Conservation (phyloP, 108 stramenopile species). For the Nannochloropsis salina region DNA sequence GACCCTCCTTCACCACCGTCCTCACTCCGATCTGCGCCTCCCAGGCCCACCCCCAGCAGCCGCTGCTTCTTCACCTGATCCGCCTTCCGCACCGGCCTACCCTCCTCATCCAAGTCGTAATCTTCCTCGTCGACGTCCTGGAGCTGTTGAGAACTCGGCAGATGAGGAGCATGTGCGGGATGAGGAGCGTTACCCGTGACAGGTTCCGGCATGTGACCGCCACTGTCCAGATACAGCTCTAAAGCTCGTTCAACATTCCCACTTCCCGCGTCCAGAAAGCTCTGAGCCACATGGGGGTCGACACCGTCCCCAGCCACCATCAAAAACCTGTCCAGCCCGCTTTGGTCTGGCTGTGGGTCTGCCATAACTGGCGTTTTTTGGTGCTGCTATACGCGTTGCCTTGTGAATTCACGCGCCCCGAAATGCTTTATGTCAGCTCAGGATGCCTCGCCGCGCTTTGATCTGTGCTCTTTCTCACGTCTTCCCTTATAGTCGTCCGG, state of each 20-base stretch:
- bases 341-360: not conserved
- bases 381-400: too few relatives aligned
- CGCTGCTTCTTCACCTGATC: not conserved
- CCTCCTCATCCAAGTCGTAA: not conserved
- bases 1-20: not conserved
- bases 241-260: conserved; percentile 3
- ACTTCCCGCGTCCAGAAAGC: not conserved
- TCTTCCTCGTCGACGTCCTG: not conserved
- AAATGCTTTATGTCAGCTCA: too few relatives aligned
- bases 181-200: not conserved
- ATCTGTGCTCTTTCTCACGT: too few relatives aligned
- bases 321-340: not conserved
- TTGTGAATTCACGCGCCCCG: too few relatives aligned
- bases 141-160: not conserved
- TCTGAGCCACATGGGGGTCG: not conserved
- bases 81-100: not conserved
- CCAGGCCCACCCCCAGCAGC: not conserved
- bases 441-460: too few relatives aligned
- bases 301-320: not conserved
- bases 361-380: too few relatives aligned
- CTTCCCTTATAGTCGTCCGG: too few relatives aligned
- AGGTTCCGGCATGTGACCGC: not conserved
- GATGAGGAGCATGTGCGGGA: not conserved
- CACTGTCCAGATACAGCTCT: not conserved
- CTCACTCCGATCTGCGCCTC: not conserved